phyloP scores from a whole-genome alignment of 768 basidiomycete species.

The Kwoniella bestiolae region DNA sequence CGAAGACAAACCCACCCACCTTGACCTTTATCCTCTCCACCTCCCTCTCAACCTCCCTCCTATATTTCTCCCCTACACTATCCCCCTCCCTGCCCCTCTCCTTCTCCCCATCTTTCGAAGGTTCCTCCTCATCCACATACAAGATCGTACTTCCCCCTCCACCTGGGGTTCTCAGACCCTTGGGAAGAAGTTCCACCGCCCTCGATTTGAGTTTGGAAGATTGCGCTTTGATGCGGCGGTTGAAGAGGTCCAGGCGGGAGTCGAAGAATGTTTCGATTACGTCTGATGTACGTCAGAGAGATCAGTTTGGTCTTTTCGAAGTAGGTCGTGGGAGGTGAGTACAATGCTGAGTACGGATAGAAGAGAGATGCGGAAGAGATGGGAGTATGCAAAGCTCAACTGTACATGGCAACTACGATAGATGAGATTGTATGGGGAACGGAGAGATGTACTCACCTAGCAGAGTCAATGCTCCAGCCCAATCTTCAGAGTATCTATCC shows the following conservation, averaged over 20 bases:
- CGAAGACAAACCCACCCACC: constrained; percentile 59
- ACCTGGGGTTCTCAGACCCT: constrained; percentile 58
- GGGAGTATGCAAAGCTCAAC: too few relatives aligned
- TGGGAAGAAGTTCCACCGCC: constrained; percentile 77
- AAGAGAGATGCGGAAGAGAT: too few relatives aligned
- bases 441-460: constrained; percentile 65
- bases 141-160: constrained; percentile 26
- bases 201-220: constrained; percentile 78
- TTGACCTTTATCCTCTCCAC: constrained; percentile 83
- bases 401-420: too few relatives aligned
- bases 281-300: constrained; percentile 62
- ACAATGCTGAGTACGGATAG: too few relatives aligned
- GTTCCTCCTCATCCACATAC: constrained; percentile 39
- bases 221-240: constrained; percentile 84
- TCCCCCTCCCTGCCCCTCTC: constrained; percentile 40
- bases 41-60: constrained; percentile 83
- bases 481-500: constrained; percentile 62
- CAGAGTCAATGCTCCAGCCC: constrained; percentile 76
- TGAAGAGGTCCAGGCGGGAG: constrained; percentile 65
- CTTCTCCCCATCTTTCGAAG: constrained; percentile 8
- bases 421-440: neutral
- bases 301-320: neutral
- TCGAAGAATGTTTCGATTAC: constrained; percentile 93
- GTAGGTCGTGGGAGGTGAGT: neutral
- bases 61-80: constrained; percentile 62